Evolutionary conservation across 2,329 filamentous ascomycete genomes (phyloP).

Genomic region (Monilinia fructicola): DNA sequence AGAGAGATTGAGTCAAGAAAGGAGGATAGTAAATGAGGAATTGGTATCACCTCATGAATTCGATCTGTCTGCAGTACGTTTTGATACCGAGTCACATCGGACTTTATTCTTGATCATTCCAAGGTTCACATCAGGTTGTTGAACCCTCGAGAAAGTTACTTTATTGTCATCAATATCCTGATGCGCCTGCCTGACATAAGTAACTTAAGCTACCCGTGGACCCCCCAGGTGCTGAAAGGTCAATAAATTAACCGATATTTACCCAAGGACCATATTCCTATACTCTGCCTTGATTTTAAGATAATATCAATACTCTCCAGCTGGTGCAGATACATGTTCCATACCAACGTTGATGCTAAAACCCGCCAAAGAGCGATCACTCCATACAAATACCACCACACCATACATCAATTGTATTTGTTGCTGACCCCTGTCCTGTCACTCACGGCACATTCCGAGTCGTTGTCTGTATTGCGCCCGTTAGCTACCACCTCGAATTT

Average conservation of each 20-base stretch:
- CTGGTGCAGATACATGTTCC: neutral
- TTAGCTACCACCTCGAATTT: constrained; percentile 12
- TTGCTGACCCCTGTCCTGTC: constrained; percentile 6
- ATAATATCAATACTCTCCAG: neutral
- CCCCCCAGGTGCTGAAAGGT: neutral
- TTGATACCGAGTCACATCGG: neutral
- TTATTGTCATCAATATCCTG: too few relatives aligned
- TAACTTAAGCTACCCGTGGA: neutral
- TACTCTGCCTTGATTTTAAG: neutral
- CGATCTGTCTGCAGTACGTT: too few relatives aligned
- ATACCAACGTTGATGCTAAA: neutral
- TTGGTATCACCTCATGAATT: too few relatives aligned
- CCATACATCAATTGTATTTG: neutral
- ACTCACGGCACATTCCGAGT: constrained; percentile 13
- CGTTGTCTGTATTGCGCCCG: constrained; percentile 6
- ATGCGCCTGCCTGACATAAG: neutral
- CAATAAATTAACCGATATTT: neutral
- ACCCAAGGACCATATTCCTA: neutral
- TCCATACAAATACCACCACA: constrained; percentile 1
- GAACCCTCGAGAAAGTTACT: neutral
- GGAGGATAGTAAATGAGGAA: neutral
- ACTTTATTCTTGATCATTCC: neutral
- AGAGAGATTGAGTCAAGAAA: constrained; percentile 21
- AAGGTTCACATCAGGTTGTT: too few relatives aligned
- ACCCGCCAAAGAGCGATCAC: neutral